These are phyloP conservation scores for Coccomyxa subellipsoidea DNA, from an alignment of 163 green algal genomes.

Conservation along the genomic window DNA sequence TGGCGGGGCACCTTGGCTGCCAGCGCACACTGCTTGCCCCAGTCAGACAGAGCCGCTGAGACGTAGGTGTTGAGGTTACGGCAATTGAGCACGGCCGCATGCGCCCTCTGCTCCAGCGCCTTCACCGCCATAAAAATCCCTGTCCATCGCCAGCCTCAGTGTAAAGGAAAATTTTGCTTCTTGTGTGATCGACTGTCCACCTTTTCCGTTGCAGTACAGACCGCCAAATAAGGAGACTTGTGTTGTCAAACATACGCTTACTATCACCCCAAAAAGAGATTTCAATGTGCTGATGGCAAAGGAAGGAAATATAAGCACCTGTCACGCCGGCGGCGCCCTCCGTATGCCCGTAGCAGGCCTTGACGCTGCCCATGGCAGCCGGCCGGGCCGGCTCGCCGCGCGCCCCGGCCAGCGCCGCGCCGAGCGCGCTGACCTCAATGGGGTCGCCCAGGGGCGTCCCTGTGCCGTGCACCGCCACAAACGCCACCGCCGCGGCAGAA, in stretches of 20 bases:
- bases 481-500: not conserved
- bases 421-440: constrained; percentile 56
- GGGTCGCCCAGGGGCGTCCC: constrained; percentile 59
- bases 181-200: too few species aligned
- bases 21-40: constrained; percentile 10
- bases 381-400: constrained; percentile 27
- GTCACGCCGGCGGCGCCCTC: constrained; percentile 38
- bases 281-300: too few species aligned
- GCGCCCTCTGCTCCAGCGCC: constrained; percentile 3
- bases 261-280: too few species aligned
- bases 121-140: constrained; percentile 42
- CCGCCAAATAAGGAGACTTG: not conserved
- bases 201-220: too few species aligned
- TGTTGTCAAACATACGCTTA: not conserved
- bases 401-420: not conserved
- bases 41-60: constrained; percentile 30
- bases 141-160: not conserved
- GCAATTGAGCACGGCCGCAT: constrained; percentile 56
- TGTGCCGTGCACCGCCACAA: constrained; percentile 33
- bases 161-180: too few species aligned
- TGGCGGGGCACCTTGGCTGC: constrained; percentile 9
- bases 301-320: not conserved
- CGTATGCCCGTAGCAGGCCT: constrained; percentile 44
- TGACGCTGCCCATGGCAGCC: constrained; percentile 16
- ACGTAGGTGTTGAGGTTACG: constrained; percentile 68